Conservation (phyloP, 768 basidiomycete genomes). For the Tulasnella sp. region DNA sequence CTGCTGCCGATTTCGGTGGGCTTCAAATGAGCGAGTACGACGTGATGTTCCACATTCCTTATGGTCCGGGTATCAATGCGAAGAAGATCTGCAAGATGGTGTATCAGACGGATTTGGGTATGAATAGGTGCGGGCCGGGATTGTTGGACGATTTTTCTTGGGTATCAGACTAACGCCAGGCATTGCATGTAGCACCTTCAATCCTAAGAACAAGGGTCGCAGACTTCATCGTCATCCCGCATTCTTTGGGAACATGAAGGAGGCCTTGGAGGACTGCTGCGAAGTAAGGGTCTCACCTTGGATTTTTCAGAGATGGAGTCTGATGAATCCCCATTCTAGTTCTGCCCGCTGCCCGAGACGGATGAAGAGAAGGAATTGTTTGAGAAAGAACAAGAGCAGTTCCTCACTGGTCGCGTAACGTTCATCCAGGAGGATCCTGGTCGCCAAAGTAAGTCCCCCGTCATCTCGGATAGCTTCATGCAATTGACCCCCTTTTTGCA, state of each 20-base stretch:
- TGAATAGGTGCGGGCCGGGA: conserved; percentile 3
- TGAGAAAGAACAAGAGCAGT: conserved; percentile 45
- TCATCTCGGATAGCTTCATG: conserved; percentile 35
- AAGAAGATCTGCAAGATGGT: conserved; percentile 49
- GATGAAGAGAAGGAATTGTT: conserved; percentile 49
- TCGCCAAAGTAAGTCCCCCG: neutral
- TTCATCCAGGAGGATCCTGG: conserved; percentile 28
- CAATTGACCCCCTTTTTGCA: conserved; percentile 56
- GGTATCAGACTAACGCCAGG: neutral
- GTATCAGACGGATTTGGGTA: conserved; percentile 43
- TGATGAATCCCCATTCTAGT: conserved; percentile 29
- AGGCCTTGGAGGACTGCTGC: conserved; percentile 55
- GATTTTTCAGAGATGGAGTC: neutral
- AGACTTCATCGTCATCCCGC: conserved; percentile 56
- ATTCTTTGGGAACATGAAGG: conserved; percentile 51
- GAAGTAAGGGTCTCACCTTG: conserved; percentile 35
- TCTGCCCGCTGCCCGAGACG: conserved; percentile 48
- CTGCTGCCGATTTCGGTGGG: conserved; percentile 35
- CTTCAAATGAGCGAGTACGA: conserved; percentile 54
- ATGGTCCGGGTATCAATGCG: conserved; percentile 54
- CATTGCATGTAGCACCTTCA: conserved; percentile 42
- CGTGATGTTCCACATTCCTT: conserved; percentile 50
- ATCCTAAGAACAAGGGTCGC: conserved; percentile 54
- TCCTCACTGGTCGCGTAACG: conserved; percentile 48
- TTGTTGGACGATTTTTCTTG: neutral